Evolutionary conservation across 73 alveolate genomes (phyloP), one percentile per base, ranked within the genome.

Genomic region (Paramecium tetraurelia): DNA sequence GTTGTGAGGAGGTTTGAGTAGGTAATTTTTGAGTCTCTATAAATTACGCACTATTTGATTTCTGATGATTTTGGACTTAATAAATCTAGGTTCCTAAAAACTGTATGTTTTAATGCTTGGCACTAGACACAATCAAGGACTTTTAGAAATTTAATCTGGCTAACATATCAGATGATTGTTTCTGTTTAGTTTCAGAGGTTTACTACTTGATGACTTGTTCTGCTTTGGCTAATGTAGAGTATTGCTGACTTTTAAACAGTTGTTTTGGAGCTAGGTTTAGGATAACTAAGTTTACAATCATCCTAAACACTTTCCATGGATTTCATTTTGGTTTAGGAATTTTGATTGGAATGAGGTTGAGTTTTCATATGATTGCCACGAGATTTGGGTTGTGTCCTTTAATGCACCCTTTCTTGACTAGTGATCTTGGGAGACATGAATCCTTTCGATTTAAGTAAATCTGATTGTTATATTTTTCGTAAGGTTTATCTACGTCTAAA

Each of bases 401-500:
- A 11, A 80, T 80, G 5, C 7, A 33, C 35, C 22, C 43, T 44
- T 27, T 80, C 57, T 35, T 33, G 38, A 36, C 59, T 40, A 35
- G 59, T 43, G 10, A 80, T 22, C 46, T 80, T 80, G 3, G 90
- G 90, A 48, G 90, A 80, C 76, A 80, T 40, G 90, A 80, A 80
- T 21, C 90, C 90, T 46, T 48, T 80, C 33, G 87, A 38, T 41
- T 75, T 75, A 14, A 38, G 87, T 22, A 63, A 63, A 63, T 75
- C 68, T 35, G 58, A 75, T 35, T 75, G 68, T 75, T 75, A 38
- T 75, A 41, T 41, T 41, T 75, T 75, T 2, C 87, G 63, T 14
- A 11, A 75, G 20, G 29, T 38, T 75, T 29, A 38, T 75, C 87
- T 75, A 21, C 20, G 31, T 40, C 38, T 80, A 27, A 2, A 31